phyloP scores from a whole-genome alignment of 1,284 basidiomycete species.

The Moesziomyces globuligerus region DNA sequence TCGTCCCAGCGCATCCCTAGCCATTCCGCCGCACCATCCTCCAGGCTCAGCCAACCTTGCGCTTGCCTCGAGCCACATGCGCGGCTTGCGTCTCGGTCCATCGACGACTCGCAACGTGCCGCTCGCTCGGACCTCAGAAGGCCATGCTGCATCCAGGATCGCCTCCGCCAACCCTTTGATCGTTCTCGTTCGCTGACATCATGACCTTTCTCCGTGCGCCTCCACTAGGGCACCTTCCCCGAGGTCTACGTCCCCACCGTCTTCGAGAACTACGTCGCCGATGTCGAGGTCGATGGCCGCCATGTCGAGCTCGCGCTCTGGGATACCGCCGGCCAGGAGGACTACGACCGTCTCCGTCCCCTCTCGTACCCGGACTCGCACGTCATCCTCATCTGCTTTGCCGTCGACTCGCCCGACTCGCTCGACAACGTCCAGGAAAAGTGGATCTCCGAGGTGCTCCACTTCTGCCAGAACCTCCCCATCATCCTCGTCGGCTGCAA shows the following conservation, averaged over 20 bases:
- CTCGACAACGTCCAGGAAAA: slow-evolving; percentile 96
- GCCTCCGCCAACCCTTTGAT: too few relatives aligned
- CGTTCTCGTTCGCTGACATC: neutral
- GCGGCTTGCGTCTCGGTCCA: neutral
- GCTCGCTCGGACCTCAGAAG: too few relatives aligned
- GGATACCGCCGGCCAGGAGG: slow-evolving; percentile 94
- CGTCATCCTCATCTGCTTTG: slow-evolving; percentile 92
- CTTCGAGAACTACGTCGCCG: slow-evolving; percentile 88
- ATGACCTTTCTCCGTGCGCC: neutral
- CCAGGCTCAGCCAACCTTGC: neutral
- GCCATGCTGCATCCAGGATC: too few relatives aligned
- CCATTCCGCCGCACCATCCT: too few relatives aligned
- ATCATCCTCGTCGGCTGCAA: slow-evolving; percentile 93
- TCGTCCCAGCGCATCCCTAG: too few relatives aligned
- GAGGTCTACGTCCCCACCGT: slow-evolving; percentile 94
- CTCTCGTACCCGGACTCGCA: slow-evolving; percentile 90
- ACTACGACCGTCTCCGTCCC: slow-evolving; percentile 71
- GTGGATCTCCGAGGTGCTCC: slow-evolving; percentile 94
- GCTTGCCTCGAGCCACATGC: neutral
- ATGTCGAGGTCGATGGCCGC: slow-evolving; percentile 89
- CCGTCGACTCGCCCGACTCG: slow-evolving; percentile 89
- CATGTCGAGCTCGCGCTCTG: slow-evolving; percentile 91
- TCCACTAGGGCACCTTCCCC: slow-evolving; percentile 80
- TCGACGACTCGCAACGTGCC: neutral
- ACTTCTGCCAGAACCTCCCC: slow-evolving; percentile 87